Evolutionary conservation across 768 basidiomycete species (phyloP), one percentile per base, ranked within the genome.

Genomic region (Termitomyces sp.): DNA sequence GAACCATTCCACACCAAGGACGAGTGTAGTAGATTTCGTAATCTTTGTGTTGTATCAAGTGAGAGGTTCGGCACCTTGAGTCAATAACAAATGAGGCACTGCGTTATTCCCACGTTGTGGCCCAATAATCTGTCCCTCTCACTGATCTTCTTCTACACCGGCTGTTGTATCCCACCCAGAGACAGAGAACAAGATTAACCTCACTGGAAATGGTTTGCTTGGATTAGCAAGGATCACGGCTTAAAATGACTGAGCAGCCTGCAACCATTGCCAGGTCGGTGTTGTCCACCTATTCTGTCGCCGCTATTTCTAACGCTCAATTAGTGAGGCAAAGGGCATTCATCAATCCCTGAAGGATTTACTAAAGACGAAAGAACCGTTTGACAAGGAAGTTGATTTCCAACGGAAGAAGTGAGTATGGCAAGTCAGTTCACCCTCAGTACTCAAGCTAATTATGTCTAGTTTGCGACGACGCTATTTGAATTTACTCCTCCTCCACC

Each of bases 301-400:
- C 55, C 59, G 46, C 59, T 29, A 58, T 63, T 67, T 57, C 42
- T 60, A 22, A 52, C 36, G 34, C 42, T 36, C 52, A 34, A 57
- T 22, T 60, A 95, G 92, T 65, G 91, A 94, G 75, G 89, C 91
- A 64, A 91, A 87, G 68, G 76, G 76, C 64, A 80, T 87, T 61
- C 85, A 90, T 57, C 84, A 88, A 66, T 81, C 78, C 37, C 72
- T 96, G 56, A 92, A 90, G 73, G 87, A 87, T 60, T 70, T 85
- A 52, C 79, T 95, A 57, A 88, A 87, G 67, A 79, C 78, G 39
- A 85, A 80, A 59, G 84, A 87, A 51, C 90, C 92, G 34, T 94
- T 87, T 80, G 88, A 90, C 60, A 88, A 79, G 68, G 90, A 94
- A 59, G 84, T 94, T 43, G 94, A 98, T 67, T 86, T 88, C 62